Evolutionary conservation across 148 eudicot genomes (phyloP).

Genomic region (Vaccinium myrtillus): DNA sequence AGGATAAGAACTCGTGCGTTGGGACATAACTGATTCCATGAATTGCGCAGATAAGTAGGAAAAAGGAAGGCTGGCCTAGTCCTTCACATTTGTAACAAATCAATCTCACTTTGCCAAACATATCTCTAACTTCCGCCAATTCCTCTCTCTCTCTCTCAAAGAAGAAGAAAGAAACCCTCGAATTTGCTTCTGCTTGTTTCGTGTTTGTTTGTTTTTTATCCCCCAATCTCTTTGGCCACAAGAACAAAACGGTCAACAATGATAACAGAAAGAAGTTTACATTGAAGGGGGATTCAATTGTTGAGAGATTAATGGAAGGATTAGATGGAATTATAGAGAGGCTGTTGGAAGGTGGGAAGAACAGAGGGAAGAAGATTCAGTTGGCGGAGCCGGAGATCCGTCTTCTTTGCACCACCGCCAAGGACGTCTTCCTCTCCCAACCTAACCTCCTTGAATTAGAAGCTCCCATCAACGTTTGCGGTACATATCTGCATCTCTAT

Average conservation of each 20-base stretch:
- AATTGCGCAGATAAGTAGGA: not conserved
- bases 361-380: constrained; percentile 7
- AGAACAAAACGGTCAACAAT: not conserved
- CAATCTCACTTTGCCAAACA: not conserved
- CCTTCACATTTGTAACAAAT: not conserved
- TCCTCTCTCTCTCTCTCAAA: constrained; percentile 11
- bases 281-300: not conserved
- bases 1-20: too few species aligned
- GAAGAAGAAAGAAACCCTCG: not conserved
- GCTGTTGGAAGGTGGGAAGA: constrained; percentile 8
- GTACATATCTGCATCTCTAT: not conserved
- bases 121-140: not conserved
- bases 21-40: not conserved
- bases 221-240: not conserved
- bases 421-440: not conserved
- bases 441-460: constrained; percentile 6
- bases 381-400: not conserved
- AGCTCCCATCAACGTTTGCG: not conserved
- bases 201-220: not conserved
- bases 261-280: not conserved
- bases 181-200: not conserved
- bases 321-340: constrained; percentile 6
- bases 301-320: constrained; percentile 3
- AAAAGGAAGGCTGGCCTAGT: not conserved
- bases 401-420: not conserved